These are phyloP conservation scores for Zychaea mexicana DNA, from an alignment of 371 early-diverging fungal genomes.

Conservation along the genomic window DNA sequence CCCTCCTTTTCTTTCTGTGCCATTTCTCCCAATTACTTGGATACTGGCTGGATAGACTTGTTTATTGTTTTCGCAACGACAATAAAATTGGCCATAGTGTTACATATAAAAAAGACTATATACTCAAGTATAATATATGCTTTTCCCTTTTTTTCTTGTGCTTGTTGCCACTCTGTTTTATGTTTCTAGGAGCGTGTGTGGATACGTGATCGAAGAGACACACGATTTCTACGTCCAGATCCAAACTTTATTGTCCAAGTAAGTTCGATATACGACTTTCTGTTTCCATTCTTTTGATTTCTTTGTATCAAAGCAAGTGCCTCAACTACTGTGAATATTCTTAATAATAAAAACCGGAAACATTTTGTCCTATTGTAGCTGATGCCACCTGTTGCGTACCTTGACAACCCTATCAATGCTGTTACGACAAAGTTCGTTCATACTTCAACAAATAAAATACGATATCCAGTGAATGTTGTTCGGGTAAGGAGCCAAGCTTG, in stretches of 20 bases:
- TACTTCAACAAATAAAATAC: slow-evolving; percentile 96
- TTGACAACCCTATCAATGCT: slow-evolving; percentile 79
- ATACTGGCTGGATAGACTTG: too few relatives aligned
- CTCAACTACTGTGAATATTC: too few relatives aligned
- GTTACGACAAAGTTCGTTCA: slow-evolving; percentile 95
- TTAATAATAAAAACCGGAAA: too few relatives aligned
- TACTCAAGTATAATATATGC: slow-evolving; percentile 17
- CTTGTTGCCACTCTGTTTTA: neutral
- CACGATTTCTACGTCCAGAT: slow-evolving; percentile 76
- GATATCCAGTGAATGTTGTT: slow-evolving; percentile 96
- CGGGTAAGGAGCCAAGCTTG: slow-evolving; percentile 56
- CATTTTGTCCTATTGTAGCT: slow-evolving; percentile 40
- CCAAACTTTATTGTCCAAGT: slow-evolving; percentile 88
- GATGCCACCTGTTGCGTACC: slow-evolving; percentile 78
- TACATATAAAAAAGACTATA: slow-evolving; percentile 21
- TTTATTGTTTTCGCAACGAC: too few relatives aligned
- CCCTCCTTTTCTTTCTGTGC: too few relatives aligned
- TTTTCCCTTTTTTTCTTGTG: slow-evolving; percentile 9
- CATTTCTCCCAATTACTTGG: too few relatives aligned
- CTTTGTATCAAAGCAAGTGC: neutral
- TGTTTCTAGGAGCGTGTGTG: slow-evolving; percentile 59
- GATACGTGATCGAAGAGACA: slow-evolving; percentile 66
- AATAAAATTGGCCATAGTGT: too few relatives aligned
- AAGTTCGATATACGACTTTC: slow-evolving; percentile 24
- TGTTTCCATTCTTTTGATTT: neutral